These are phyloP conservation scores for Ephemerocybe angulata DNA, from an alignment of 768 basidiomycete genomes.

Conservation along the genomic window DNA sequence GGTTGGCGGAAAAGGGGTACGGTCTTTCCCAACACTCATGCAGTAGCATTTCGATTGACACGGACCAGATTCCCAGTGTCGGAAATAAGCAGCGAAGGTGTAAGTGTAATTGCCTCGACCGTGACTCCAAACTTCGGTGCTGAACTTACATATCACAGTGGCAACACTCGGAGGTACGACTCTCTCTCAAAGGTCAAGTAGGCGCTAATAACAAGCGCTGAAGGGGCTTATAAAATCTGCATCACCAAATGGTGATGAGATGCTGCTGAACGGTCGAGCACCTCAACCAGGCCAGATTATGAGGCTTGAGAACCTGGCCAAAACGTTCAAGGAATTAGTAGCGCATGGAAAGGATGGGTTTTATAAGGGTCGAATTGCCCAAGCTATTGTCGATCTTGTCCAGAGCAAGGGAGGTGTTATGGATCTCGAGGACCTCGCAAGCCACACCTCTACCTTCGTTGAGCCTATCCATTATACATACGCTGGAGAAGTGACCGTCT, in stretches of 20 bases:
- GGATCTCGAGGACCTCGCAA: slow-evolving; percentile 90
- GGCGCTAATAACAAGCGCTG: neutral
- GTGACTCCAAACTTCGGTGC: neutral
- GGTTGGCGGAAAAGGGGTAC: slow-evolving; percentile 88
- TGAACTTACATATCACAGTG: slow-evolving; percentile 35
- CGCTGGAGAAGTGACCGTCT: slow-evolving; percentile 78
- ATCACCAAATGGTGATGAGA: slow-evolving; percentile 81
- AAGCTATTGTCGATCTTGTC: slow-evolving; percentile 85
- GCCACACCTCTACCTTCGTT: slow-evolving; percentile 73
- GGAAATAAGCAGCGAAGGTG: slow-evolving; percentile 66
- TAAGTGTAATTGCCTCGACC: slow-evolving; percentile 21
- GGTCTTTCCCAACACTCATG: slow-evolving; percentile 11
- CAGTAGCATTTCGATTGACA: neutral
- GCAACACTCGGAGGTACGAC: slow-evolving; percentile 52
- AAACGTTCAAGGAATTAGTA: slow-evolving; percentile 78
- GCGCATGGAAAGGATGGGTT: slow-evolving; percentile 87
- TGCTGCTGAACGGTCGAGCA: slow-evolving; percentile 81
- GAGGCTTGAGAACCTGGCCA: slow-evolving; percentile 74
- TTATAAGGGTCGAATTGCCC: slow-evolving; percentile 87
- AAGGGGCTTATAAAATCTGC: slow-evolving; percentile 72
- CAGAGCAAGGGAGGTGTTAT: slow-evolving; percentile 87
- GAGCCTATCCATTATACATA: slow-evolving; percentile 93
- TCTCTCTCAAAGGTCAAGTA: neutral
- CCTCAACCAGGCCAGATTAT: slow-evolving; percentile 85
- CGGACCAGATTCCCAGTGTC: slow-evolving; percentile 73